A percentile compares a stretch with the other conserved stretches of the same genome.
These are phyloP conservation scores for Persicaria tinctoria DNA, from an alignment of 148 eudicot genomes.

Conservation along the genomic window DNA sequence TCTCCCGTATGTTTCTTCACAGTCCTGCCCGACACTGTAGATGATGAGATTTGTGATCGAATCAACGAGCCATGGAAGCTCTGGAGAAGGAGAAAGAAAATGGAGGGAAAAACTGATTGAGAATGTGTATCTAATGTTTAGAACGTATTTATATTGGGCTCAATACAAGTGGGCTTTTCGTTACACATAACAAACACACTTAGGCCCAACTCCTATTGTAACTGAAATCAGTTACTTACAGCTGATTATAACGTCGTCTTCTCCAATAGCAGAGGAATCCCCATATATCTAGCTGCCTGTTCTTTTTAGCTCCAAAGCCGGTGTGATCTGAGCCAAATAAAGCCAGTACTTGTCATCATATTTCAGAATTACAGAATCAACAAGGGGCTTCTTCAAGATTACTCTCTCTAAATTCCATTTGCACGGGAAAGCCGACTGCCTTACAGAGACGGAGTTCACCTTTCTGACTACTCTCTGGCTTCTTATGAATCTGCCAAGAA, in stretches of 20 bases:
- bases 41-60: too few species aligned
- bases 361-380: slow-evolving; percentile 63
- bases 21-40: slow-evolving; percentile 81
- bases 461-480: slow-evolving; percentile 82
- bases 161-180: too few species aligned
- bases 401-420: slow-evolving; percentile 68
- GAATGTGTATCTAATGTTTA: too few species aligned
- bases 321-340: slow-evolving; percentile 79
- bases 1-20: slow-evolving; percentile 78
- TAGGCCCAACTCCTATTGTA: too few species aligned
- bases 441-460: slow-evolving; percentile 88
- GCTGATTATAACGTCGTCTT: too few species aligned
- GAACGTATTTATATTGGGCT: too few species aligned
- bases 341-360: slow-evolving; percentile 69
- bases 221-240: too few species aligned
- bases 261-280: slow-evolving; percentile 28
- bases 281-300: slow-evolving; percentile 92
- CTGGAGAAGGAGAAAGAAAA: too few species aligned
- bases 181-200: too few species aligned
- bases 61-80: too few species aligned
- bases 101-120: too few species aligned
- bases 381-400: slow-evolving; percentile 72
- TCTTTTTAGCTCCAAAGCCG: slow-evolving; percentile 57
- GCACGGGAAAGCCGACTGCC: slow-evolving; percentile 59
- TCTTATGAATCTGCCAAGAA: slow-evolving; percentile 59